Evolutionary conservation across 1,139 yeast species (phyloP), one percentile per base, ranked within the genome.

Genomic region (Saccharomyces pastorianus): DNA sequence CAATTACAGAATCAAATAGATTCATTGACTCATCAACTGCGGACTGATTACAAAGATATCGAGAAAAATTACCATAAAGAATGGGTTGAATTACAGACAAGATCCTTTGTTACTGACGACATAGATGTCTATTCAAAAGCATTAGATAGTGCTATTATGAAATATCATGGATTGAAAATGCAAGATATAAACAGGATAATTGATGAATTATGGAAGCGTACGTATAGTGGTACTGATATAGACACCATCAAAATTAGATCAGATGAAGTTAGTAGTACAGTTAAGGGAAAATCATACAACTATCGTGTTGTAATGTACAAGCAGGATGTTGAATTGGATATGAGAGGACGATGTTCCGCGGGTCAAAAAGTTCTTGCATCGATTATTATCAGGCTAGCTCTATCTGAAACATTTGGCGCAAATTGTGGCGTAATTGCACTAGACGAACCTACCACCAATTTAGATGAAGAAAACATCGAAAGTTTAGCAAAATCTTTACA

Each of bases 291-390:
- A 54, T 81, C 95, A 0, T 91, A 91, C 70, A 91, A 93, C 67
- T 93, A 93, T 68, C 78, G 98, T 46, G 97, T 95, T 25, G 96
- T 93, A 17, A 95, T 95, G 99, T 83, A 84, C 58, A 95, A 95
- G 67, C 89, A 88, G 62, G 95, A 88, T 53, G 86, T 84, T 1
- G 99, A 93, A 68, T 74, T 95, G 49, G 99, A 95, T 66, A 95
- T 95, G 99, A 79, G 99, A 60, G 99, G 99, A 0, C 75, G 99
- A 55, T 95, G 99, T 69, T 89, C 97, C 2, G 99, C 99, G 0
- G 99, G 99, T 0, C 99, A 95, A 70, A 89, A 90, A 67, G 98
- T 95, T 1, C 74, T 95, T 54, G 96, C 99, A 0, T 85, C 96
- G 54, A 90, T 95, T 53, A 83, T 95, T 42, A 91, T 95, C 53